Evolutionary conservation across 2,329 filamentous ascomycete genomes (phyloP).

Genomic region (Coniochaeta sp.): DNA sequence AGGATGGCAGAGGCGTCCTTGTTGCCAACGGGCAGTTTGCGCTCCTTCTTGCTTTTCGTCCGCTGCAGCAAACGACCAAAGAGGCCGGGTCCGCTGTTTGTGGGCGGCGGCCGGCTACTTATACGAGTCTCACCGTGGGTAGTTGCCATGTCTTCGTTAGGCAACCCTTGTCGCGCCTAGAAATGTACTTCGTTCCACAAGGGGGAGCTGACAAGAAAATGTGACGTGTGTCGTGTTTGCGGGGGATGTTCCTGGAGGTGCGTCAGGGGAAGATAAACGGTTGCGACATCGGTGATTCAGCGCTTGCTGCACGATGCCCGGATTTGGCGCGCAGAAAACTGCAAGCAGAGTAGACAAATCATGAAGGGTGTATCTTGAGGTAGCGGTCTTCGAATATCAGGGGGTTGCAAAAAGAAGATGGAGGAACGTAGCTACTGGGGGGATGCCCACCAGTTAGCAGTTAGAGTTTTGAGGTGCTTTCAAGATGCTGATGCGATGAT

Average conservation of each 20-base stretch:
- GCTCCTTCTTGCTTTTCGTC: slow-evolving; percentile 5
- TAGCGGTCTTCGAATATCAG: no score
- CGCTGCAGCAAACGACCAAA: slow-evolving; percentile 9
- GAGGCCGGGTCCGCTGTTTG: slow-evolving; percentile 3
- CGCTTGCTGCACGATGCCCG: background rate
- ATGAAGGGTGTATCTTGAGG: no score
- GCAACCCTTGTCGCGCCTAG: background rate
- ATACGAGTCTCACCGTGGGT: slow-evolving; percentile 6
- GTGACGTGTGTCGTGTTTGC: background rate
- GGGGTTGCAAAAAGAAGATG: no score
- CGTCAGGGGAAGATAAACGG: background rate
- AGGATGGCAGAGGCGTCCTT: background rate
- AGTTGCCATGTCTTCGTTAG: slow-evolving; percentile 3
- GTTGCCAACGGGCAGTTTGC: background rate
- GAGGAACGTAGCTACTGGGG: no score
- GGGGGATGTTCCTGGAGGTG: background rate
- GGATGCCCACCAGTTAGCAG: no score
- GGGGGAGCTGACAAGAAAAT: slow-evolving; percentile 1
- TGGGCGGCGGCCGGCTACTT: slow-evolving; percentile 9
- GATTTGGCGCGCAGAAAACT: no score
- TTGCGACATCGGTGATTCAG: background rate
- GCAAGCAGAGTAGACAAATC: no score
- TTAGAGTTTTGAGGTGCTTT: no score
- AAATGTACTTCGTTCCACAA: background rate
- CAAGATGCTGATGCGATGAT: no score